Conservation (phyloP, 1,139 yeast genomes). For the Yamadazyma triangularis region DNA sequence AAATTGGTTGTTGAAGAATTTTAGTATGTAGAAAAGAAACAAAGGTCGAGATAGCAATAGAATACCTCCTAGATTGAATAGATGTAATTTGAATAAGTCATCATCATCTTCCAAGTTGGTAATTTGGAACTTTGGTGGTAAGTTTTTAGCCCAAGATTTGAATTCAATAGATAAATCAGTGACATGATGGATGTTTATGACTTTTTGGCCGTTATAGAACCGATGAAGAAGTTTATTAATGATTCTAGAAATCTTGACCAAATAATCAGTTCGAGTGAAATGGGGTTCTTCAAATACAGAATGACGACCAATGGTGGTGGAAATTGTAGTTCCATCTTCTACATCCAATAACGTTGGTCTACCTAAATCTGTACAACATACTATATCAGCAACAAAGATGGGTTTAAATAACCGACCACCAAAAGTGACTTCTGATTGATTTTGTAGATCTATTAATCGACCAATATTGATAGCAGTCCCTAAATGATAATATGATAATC, state of each 20-base stretch:
- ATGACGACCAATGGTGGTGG: too few species aligned
- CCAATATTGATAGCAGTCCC: constrained; percentile 22
- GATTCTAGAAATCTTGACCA: constrained; percentile 3
- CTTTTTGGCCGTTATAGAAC: constrained; percentile 11
- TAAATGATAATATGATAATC: constrained; percentile 35
- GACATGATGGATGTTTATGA: constrained; percentile 27
- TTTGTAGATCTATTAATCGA: constrained; percentile 19
- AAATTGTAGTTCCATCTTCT: too few species aligned
- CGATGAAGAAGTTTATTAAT: constrained; percentile 19
- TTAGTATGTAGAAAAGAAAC: constrained; percentile 24
- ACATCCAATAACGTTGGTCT: constrained; percentile 3
- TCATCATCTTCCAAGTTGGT: constrained; percentile 1
- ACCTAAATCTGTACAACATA: constrained; percentile 5
- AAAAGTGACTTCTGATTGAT: not conserved
- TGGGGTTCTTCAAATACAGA: too few species aligned
- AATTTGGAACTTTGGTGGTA: constrained; percentile 24
- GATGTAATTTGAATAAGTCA: constrained; percentile 16
- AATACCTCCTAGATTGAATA: constrained; percentile 36
- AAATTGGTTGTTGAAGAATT: constrained; percentile 1
- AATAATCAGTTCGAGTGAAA: constrained; percentile 1
- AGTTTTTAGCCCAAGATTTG: constrained; percentile 32
- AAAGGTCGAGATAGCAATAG: constrained; percentile 44
- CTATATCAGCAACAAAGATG: constrained; percentile 5
- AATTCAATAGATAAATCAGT: constrained; percentile 35
- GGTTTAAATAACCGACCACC: not conserved